Base-by-base conservation (phyloP, 768 basidiomycete species). In the Crassisporium funariophilum region DNA sequence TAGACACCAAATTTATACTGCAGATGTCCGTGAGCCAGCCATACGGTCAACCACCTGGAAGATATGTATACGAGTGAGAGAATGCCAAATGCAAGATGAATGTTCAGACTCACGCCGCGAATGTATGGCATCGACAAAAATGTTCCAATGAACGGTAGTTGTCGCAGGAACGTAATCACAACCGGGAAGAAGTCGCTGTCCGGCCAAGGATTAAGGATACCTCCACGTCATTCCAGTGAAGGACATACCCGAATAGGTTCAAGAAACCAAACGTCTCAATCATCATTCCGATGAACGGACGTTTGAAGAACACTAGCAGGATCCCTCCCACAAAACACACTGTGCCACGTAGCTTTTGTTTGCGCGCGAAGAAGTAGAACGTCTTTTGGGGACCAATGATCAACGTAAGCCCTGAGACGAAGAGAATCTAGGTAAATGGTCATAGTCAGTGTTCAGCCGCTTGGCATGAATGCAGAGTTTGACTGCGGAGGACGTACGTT, bases 111-210 rank as follows among this genome's bases (percentile, higher is more conserved):
- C 63, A 97, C 95, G 46, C 78, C 76, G 61, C 89, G 76, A 59
- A 98, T 84, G 63, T 90, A 95, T 1, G 97, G 95, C 53, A 98
- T 62, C 4, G 88, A 87, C 38, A 99, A 69, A 52, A 90, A 66
- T 0, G 84, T 91, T 20, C 97, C 95, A 46, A 99, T 78, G 54
- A 97, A 84, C 4, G 97, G 95, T 36, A 98, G 65, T 70, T 98
- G 95, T 46, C 95, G 81, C 53, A 98, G 70, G 77, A 98, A 98
- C n/a, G 92, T 94, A 40, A 99, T 74, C 45, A 99, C 87, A 50
- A 98, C 97, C 5, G 97, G 97, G 82, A 98, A 98, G 77, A 99
- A 99, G 70, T 98, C 95, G 35, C 95, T 98, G 70, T 36, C 52
- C 13, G 33, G 39, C 35, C 27, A n/a, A 27, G 27, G 20, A 15